Base-by-base conservation (phyloP, 2,329 filamentous ascomycete genomes). In the Byssoonygena ceratinophila region DNA sequence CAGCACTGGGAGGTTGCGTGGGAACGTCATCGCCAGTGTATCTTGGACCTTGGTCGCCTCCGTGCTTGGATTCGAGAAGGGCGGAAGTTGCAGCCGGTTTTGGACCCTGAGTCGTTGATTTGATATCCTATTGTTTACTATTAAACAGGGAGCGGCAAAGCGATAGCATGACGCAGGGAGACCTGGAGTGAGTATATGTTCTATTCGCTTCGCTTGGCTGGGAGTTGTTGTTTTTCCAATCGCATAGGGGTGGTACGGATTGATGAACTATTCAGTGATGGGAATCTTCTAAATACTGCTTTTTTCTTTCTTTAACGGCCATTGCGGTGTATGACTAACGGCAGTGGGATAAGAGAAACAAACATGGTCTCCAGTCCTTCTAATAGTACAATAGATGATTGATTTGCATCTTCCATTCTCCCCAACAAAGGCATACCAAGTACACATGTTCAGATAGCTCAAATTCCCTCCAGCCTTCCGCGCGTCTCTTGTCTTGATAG, bases 1-100 rank as follows among this genome's bases (percentile, higher is more conserved):
- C 64, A 68, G 51, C 72, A 74, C 58, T 76, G 72, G 73, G 69
- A 74, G 39, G 66, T 74, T 12, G 71, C 72, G 3, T 69, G 68
- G 54, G 73, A 76, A 52, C 57, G 67, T 53, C 74, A 76, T 57
- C 61, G 66, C 31, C 64, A 68, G 9, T 70, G 67, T 58, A 68
- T 76, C 53, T 51, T 65, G 39, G 66, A 69, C 20, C 62, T 75
- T 25, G 56, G 55, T 20, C 47, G 44, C 23, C 41, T 55, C 16
- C 36, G 54, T 18, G 41, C 52, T 22, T 58, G 55, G 53, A 52
- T 59, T 48, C 47, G 54, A 37, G 52, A 48, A 20, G 54, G 52
- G 16, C 29, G 37, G 18, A 54, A 49, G 18, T 4, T 14, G 2
- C 49, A 51, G 20, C 49, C 29, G 7, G 5, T 29, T 36, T 20